A percentile compares a stretch with the other conserved stretches of the same genome.
These are phyloP conservation scores for Hirschfeldia incana DNA, from an alignment of 345 rosid genomes.

Conservation along the genomic window DNA sequence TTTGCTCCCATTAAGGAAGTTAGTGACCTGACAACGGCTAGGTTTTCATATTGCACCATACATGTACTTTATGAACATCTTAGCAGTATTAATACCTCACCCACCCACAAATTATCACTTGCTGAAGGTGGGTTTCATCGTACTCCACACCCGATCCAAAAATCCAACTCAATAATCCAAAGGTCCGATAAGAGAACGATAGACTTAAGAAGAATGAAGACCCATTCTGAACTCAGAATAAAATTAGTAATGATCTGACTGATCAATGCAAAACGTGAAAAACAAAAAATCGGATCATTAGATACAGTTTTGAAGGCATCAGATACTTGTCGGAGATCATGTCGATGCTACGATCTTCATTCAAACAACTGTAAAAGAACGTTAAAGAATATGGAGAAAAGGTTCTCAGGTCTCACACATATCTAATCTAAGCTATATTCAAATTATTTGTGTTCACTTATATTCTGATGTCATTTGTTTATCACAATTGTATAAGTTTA, in stretches of 20 bases:
- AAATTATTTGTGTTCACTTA: no score
- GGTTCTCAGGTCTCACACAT: no score
- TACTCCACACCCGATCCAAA: neutral
- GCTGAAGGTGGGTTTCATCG: neutral
- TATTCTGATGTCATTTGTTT: no score
- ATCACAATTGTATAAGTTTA: no score
- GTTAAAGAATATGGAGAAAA: no score
- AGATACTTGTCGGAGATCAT: no score
- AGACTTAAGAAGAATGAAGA: neutral
- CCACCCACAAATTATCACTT: neutral
- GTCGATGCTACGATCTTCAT: no score
- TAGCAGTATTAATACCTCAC: neutral
- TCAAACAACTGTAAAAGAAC: no score
- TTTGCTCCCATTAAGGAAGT: constrained; percentile 4
- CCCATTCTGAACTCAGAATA: neutral
- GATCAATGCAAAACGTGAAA: no score
- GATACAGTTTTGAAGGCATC: no score
- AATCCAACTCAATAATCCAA: neutral
- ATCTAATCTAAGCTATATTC: no score
- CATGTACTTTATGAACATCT: neutral
- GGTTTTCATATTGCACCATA: neutral
- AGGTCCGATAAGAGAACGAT: neutral
- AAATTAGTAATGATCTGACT: neutral
- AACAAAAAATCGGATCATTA: neutral
- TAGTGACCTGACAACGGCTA: constrained; percentile 1